These are phyloP conservation scores for Pseudogymnoascus sp. DNA, from an alignment of 2,329 filamentous ascomycete species.

Conservation along the genomic window DNA sequence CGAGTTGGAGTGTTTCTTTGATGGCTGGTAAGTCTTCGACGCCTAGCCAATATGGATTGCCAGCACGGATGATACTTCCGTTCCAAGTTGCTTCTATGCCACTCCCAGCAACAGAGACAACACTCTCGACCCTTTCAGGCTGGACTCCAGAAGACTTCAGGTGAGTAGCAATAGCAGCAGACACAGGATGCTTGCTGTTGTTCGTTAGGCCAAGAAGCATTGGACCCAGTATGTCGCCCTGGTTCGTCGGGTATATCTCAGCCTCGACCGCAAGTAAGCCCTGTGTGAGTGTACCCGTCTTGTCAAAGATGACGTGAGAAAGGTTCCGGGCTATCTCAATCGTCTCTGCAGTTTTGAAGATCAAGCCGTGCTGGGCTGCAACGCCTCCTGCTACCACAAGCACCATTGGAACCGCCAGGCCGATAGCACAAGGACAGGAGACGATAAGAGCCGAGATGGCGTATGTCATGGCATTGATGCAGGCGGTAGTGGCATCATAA, in stretches of 20 bases:
- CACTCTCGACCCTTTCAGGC: neutral
- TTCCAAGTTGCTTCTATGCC: conserved; percentile 33
- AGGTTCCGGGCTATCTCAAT: conserved; percentile 55
- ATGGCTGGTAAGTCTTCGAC: conserved; percentile 21
- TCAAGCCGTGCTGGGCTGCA: conserved; percentile 54
- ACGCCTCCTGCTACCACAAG: conserved; percentile 62
- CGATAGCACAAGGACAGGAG: conserved; percentile 72
- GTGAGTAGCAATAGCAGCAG: conserved; percentile 3
- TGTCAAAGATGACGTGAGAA: conserved; percentile 68
- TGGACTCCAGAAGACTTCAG: neutral
- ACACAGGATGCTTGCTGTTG: conserved; percentile 22
- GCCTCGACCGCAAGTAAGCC: conserved; percentile 42
- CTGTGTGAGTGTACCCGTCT: conserved; percentile 67
- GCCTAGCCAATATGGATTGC: conserved; percentile 41
- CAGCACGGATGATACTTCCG: conserved; percentile 32
- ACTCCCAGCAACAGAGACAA: conserved; percentile 31
- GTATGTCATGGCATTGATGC: conserved; percentile 58
- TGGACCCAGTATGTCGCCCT: conserved; percentile 11
- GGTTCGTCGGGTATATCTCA: conserved; percentile 30
- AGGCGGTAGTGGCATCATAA: conserved; percentile 39
- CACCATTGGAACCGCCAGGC: conserved; percentile 66
- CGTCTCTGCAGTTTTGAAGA: conserved; percentile 59
- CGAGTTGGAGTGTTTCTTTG: conserved; percentile 13
- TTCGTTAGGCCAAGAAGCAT: conserved; percentile 31
- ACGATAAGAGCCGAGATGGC: conserved; percentile 65